Conservation (phyloP, 805 yeast species). For the Saturnispora sekii region DNA sequence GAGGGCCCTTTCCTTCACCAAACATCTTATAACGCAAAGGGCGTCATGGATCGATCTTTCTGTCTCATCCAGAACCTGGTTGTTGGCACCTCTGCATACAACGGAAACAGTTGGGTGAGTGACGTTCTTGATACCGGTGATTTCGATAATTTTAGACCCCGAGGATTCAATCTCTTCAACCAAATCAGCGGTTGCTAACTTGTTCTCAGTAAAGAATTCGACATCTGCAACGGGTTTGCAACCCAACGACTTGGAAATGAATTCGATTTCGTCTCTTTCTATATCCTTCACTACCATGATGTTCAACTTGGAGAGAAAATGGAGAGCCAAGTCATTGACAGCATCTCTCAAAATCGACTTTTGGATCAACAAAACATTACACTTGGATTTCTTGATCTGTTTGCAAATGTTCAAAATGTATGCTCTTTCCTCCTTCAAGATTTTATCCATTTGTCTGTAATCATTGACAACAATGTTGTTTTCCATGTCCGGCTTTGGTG, state of each 20-base stretch:
- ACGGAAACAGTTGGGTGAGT: slow-evolving; percentile 70
- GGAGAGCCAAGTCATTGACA: slow-evolving; percentile 88
- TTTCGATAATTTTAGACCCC: slow-evolving; percentile 81
- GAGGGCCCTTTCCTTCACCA: slow-evolving; percentile 77
- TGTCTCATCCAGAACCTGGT: slow-evolving; percentile 84
- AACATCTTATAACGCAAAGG: slow-evolving; percentile 81
- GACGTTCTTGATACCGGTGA: slow-evolving; percentile 66
- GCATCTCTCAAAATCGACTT: slow-evolving; percentile 93
- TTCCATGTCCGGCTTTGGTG: slow-evolving; percentile 97
- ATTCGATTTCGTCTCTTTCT: slow-evolving; percentile 94
- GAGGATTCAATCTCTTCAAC: slow-evolving; percentile 86
- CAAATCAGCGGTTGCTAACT: slow-evolving; percentile 84
- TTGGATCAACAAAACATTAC: slow-evolving; percentile 84
- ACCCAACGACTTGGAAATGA: slow-evolving; percentile 73
- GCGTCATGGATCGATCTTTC: slow-evolving; percentile 98
- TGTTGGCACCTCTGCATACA: slow-evolving; percentile 91
- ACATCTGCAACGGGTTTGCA: slow-evolving; percentile 96
- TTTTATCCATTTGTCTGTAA: slow-evolving; percentile 98
- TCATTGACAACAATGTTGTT: slow-evolving; percentile 95
- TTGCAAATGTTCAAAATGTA: slow-evolving; percentile 90
- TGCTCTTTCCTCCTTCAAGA: slow-evolving; percentile 94
- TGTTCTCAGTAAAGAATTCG: slow-evolving; percentile 86
- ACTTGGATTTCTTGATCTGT: slow-evolving; percentile 92
- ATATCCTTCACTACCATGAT: slow-evolving; percentile 92
- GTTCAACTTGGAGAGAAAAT: slow-evolving; percentile 84